Evolutionary conservation across 805 yeast genomes (phyloP).

Genomic region (Yamadazyma scolyti): DNA sequence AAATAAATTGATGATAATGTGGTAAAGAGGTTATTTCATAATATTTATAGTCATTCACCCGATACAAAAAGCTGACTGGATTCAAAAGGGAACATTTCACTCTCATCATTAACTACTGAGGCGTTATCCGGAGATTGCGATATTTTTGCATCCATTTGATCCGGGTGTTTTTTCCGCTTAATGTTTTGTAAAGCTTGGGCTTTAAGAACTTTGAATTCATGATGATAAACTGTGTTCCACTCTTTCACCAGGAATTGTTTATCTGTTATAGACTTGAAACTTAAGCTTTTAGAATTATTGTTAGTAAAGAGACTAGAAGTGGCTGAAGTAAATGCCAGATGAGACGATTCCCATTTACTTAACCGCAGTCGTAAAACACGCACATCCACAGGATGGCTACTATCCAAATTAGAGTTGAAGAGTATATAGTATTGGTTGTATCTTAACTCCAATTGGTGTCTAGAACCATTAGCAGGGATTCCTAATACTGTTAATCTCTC

Average conservation of each 20-base stretch:
- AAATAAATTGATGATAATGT: too few species aligned
- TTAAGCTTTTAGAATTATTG: constrained; percentile 11
- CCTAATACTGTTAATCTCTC: constrained; percentile 53
- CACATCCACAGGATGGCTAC: constrained; percentile 59
- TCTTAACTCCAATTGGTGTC: constrained; percentile 61
- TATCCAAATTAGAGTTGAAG: constrained; percentile 80
- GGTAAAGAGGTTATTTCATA: too few species aligned
- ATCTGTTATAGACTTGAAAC: constrained; percentile 34
- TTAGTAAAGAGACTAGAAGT: constrained; percentile 20
- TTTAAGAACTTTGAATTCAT: constrained; percentile 37
- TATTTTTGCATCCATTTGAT: constrained; percentile 1
- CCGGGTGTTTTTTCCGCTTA: constrained; percentile 3
- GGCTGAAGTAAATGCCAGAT: constrained; percentile 26
- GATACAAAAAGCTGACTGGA: too few species aligned
- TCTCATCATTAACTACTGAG: too few species aligned
- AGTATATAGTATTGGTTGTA: constrained; percentile 73
- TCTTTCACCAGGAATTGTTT: constrained; percentile 44
- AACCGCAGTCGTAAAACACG: constrained; percentile 53
- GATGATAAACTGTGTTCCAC: constrained; percentile 39
- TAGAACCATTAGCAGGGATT: constrained; percentile 60
- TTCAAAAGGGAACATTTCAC: too few species aligned
- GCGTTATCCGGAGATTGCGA: constrained; percentile 4
- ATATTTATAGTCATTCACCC: too few species aligned
- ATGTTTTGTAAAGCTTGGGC: constrained; percentile 26
- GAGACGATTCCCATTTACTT: constrained; percentile 61